Evolutionary conservation across 352 stramenopile genomes (phyloP).

Genomic region (Phytopythium oedochilum): DNA sequence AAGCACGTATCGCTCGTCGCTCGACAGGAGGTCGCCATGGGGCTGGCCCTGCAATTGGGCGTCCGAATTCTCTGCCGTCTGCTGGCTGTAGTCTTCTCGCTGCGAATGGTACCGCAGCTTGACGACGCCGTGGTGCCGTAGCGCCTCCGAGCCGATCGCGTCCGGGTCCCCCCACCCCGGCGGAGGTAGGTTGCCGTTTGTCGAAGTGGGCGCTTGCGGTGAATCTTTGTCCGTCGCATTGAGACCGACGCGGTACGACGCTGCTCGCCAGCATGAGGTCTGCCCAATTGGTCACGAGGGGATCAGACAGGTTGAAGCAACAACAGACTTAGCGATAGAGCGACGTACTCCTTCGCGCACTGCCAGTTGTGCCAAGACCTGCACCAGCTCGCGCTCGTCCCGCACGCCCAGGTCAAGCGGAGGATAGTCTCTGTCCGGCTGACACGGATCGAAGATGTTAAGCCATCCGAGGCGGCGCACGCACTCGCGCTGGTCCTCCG

Average conservation of each 20-base stretch:
- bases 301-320: not conserved
- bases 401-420: conserved; percentile 59
- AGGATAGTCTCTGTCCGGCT: conserved; percentile 70
- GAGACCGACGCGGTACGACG: conserved; percentile 18
- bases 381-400: conserved; percentile 75
- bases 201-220: not conserved
- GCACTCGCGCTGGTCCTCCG: conserved; percentile 55
- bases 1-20: conserved; percentile 5
- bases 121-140: conserved; percentile 59
- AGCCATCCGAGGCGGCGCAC: conserved; percentile 75
- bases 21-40: too few relatives aligned
- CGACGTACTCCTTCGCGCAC: conserved; percentile 58
- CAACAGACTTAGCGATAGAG: not conserved
- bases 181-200: conserved; percentile 20
- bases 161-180: conserved; percentile 44
- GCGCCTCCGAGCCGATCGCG: conserved; percentile 45
- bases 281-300: not conserved
- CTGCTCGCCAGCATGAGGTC: conserved; percentile 17
- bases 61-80: not conserved
- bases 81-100: not conserved
- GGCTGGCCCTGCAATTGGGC: not conserved
- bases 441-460: conserved; percentile 76
- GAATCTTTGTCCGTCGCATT: not conserved
- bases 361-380: conserved; percentile 72
- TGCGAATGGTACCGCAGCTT: conserved; percentile 34